Base-by-base conservation (phyloP, 2,329 filamentous ascomycete genomes). In the Colletotrichum noveboracense region DNA sequence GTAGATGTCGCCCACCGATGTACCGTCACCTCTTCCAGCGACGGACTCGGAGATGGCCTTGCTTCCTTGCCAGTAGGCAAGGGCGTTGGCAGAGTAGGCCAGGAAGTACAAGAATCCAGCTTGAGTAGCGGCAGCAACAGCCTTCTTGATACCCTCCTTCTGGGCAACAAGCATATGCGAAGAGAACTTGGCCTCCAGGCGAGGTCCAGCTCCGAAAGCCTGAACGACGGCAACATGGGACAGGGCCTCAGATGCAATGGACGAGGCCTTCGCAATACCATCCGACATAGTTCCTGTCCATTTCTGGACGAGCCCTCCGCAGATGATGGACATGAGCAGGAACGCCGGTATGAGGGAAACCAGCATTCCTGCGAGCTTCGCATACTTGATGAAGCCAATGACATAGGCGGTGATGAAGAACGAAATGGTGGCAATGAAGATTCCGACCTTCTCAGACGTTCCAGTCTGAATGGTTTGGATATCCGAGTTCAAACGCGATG, bases 11-110 rank as follows among this genome's bases (percentile, higher is more conserved):
- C 88, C 87, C 10, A 89, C 84, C 1, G 85, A 85, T 6, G 84
- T 80, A 21, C 82, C 83, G 30, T 80, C 77, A 1, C 79, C 79
- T 26, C 81, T 80, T 5, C 84, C 83, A 5, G 82, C 81, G 9
- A 86, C 82, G 3, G 85, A 81, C 8, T 84, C 81, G 18, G 85
- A 85, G 78, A 88, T 88, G 67, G 88, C 88, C 43, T 85, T 87
- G 77, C 90, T 92, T 64, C 92, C 93, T 80, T 93, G 89, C 91
- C 92, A 94, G 80, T 93, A 94, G 0, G 92, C 91, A 16, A 94
- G 85, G 2, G 91, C 91, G 80, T 94, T 94, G 8, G 91, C 91
- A 3, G 91, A 89, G 77, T 93, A 94, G 6, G 92, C 91, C 77
- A 94, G 90, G 77, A 94, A 94, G 80, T 93, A 94, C 8, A 94